Conservation (phyloP, 208 protist species). For the Trypanosoma cruzi region DNA sequence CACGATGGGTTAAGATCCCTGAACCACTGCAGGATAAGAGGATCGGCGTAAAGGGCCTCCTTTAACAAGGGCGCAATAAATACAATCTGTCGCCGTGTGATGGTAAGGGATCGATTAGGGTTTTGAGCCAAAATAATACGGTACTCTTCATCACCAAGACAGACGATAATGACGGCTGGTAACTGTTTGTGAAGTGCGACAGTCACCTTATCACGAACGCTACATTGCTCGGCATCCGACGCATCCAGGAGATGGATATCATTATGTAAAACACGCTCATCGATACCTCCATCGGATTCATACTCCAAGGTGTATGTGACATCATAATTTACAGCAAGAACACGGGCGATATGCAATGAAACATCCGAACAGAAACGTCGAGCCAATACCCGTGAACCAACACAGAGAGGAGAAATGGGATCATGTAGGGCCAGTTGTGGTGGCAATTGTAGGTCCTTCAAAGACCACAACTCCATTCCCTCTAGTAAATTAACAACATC, state of each 20-base stretch:
- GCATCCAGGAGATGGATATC: slow-evolving; percentile 61
- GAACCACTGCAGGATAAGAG: slow-evolving; percentile 96
- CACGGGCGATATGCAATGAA: slow-evolving; percentile 43
- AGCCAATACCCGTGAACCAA: slow-evolving; percentile 53
- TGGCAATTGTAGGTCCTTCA: slow-evolving; percentile 49
- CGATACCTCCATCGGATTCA: slow-evolving; percentile 52
- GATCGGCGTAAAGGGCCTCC: slow-evolving; percentile 84
- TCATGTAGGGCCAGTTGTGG: slow-evolving; percentile 48
- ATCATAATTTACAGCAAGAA: slow-evolving; percentile 55
- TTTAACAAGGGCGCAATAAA: slow-evolving; percentile 64
- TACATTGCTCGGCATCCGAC: slow-evolving; percentile 45
- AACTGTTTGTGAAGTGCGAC: slow-evolving; percentile 55
- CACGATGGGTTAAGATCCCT: slow-evolving; percentile 96
- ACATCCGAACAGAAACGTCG: slow-evolving; percentile 49
- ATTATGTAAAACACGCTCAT: slow-evolving; percentile 63
- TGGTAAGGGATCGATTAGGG: slow-evolving; percentile 94
- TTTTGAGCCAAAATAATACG: slow-evolving; percentile 93
- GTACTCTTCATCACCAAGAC: slow-evolving; percentile 52
- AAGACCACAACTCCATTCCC: slow-evolving; percentile 32
- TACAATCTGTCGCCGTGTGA: slow-evolving; percentile 70
- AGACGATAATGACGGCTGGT: slow-evolving; percentile 54
- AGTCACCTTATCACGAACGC: slow-evolving; percentile 61
- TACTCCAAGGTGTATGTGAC: slow-evolving; percentile 63
- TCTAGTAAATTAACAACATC: slow-evolving; percentile 1
- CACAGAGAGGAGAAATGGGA: slow-evolving; percentile 48